Conservation (phyloP, 2,329 filamentous ascomycete species). For the Penicillium sp. region DNA sequence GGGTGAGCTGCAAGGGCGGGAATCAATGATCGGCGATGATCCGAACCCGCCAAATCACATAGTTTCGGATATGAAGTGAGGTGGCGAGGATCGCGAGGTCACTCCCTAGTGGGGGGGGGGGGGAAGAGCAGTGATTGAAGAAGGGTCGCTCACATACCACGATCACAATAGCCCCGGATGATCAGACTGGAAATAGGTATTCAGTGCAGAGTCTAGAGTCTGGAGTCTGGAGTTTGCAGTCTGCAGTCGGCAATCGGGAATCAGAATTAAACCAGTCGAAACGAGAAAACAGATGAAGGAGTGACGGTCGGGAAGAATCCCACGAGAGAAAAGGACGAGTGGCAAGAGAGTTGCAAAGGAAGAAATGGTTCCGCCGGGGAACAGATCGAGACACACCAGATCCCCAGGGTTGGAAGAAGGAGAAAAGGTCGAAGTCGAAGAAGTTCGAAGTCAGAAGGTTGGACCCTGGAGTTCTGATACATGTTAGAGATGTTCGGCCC, state of each 20-base stretch:
- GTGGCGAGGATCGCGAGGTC: background rate
- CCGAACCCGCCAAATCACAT: conserved; percentile 12
- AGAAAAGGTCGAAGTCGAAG: conserved; percentile 7
- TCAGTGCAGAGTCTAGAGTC: too few species aligned
- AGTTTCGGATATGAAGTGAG: background rate
- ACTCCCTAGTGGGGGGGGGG: background rate
- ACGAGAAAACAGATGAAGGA: background rate
- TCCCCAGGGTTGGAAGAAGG: conserved; percentile 9
- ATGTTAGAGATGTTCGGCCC: conserved; percentile 15
- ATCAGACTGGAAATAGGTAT: conserved; percentile 1
- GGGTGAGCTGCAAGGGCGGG: conserved; percentile 24
- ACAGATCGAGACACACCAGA: conserved; percentile 17
- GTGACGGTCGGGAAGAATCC: background rate
- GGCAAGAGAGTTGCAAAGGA: conserved; percentile 17
- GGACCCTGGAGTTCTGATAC: conserved; percentile 13
- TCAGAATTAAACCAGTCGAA: background rate
- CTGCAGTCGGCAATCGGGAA: too few species aligned
- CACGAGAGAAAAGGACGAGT: conserved; percentile 5
- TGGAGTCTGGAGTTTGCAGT: too few species aligned
- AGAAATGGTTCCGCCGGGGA: conserved; percentile 41
- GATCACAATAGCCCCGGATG: conserved; percentile 5
- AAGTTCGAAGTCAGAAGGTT: conserved; percentile 7
- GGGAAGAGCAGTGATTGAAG: background rate
- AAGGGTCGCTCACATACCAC: conserved; percentile 12
- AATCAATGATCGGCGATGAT: conserved; percentile 24